phyloP scores from a whole-genome alignment of 1,284 basidiomycete genomes.

The Phlebopus sp. region DNA sequence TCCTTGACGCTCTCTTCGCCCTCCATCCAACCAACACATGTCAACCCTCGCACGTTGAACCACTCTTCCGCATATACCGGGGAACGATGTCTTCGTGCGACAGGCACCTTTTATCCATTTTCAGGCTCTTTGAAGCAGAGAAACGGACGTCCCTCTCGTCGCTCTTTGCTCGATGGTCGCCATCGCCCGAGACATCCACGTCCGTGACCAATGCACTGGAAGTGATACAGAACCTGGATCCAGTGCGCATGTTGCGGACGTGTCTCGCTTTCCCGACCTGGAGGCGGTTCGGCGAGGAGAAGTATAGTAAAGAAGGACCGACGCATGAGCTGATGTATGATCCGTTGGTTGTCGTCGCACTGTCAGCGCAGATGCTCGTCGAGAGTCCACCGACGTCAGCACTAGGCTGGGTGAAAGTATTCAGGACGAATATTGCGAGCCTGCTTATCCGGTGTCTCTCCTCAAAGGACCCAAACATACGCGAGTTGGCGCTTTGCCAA shows the following conservation, averaged over 20 bases:
- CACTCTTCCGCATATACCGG: conserved; percentile 69
- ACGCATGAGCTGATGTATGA: conserved; percentile 65
- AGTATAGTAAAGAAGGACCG: conserved; percentile 16
- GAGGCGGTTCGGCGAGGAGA: conserved; percentile 43
- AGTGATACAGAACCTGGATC: conserved; percentile 69
- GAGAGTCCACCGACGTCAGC: conserved; percentile 58
- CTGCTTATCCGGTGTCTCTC: conserved; percentile 75
- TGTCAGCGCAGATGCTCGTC: conserved; percentile 63
- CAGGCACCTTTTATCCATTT: conserved; percentile 65
- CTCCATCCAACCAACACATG: conserved; percentile 78
- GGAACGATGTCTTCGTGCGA: conserved; percentile 69
- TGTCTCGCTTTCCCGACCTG: conserved; percentile 71
- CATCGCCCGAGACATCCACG: conserved; percentile 38
- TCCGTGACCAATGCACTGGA: conserved; percentile 53
- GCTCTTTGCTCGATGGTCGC: conserved; percentile 63
- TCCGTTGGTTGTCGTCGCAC: conserved; percentile 72
- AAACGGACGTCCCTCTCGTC: conserved; percentile 64
- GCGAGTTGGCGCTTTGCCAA: conserved; percentile 55
- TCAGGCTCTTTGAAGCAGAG: conserved; percentile 75
- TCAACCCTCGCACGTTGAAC: conserved; percentile 78
- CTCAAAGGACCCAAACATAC: conserved; percentile 58
- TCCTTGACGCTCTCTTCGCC: conserved; percentile 68
- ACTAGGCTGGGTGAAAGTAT: conserved; percentile 82
- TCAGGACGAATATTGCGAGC: conserved; percentile 78
- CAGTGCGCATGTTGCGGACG: conserved; percentile 66